phyloP scores from a whole-genome alignment of 352 stramenopile genomes.

The Phytophthora constricta region DNA sequence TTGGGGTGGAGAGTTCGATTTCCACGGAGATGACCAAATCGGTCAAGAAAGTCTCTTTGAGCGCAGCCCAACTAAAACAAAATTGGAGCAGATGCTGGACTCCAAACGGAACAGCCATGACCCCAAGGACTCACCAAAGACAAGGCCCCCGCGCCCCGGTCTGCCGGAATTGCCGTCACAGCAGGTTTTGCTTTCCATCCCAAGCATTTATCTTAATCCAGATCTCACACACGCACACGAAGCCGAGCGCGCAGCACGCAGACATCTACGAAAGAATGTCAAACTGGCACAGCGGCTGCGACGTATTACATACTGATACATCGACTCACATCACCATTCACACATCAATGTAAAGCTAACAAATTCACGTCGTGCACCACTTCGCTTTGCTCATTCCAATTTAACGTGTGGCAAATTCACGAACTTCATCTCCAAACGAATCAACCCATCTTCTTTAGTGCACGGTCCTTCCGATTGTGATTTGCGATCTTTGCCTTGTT shows the following conservation, averaged over 20 bases:
- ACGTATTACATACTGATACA: conserved; percentile 49
- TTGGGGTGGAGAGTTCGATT: conserved; percentile 20
- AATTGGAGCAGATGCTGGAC: conserved; percentile 28
- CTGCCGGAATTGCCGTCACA: conserved; percentile 39
- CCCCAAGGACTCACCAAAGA: conserved; percentile 19
- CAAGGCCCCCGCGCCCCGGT: conserved; percentile 20
- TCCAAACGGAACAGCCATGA: conserved; percentile 20
- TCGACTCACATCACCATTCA: conserved; percentile 1
- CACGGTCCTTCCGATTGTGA: conserved; percentile 84
- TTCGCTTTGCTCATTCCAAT: background rate
- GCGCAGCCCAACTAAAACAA: conserved; percentile 20
- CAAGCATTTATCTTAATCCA: conserved; percentile 65
- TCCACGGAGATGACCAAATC: background rate
- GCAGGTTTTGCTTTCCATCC: conserved; percentile 56
- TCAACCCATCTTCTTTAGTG: conserved; percentile 81
- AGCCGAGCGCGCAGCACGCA: conserved; percentile 44
- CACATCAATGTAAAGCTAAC: no score
- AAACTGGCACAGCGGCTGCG: conserved; percentile 53
- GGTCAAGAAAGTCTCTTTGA: conserved; percentile 22
- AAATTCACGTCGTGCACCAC: background rate
- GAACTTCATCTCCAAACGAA: no score
- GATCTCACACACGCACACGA: conserved; percentile 49
- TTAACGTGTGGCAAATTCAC: background rate
- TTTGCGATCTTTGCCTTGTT: conserved; percentile 87
- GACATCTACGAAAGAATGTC: conserved; percentile 48